A percentile compares a stretch with the other conserved stretches of the same genome.
Evolutionary conservation across 1,284 basidiomycete species (phyloP).

Genomic region (Ceratobasidium sp.): DNA sequence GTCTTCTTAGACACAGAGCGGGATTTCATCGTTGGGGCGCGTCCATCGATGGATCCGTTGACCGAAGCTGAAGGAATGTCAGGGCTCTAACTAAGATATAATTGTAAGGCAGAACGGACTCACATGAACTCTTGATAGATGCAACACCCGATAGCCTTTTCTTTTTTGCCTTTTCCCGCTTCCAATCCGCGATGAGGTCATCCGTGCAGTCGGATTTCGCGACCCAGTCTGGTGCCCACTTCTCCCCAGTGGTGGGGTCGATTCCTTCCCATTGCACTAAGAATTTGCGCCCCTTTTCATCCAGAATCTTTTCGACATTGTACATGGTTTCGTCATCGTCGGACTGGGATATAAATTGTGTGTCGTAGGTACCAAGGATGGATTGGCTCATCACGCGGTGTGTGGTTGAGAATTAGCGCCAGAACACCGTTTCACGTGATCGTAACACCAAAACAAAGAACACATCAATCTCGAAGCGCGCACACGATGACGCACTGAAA

Average conservation of each 20-base stretch:
- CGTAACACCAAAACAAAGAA: background rate
- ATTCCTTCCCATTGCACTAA: slow-evolving; percentile 39
- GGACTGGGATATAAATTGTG: slow-evolving; percentile 35
- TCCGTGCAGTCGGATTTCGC: slow-evolving; percentile 37
- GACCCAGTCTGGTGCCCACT: slow-evolving; percentile 39
- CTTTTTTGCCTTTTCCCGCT: slow-evolving; percentile 31
- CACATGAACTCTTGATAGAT: slow-evolving; percentile 5
- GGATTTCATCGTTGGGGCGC: background rate
- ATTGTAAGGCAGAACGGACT: background rate
- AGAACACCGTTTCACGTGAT: background rate
- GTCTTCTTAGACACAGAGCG: background rate
- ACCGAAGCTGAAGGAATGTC: slow-evolving; percentile 4
- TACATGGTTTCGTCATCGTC: slow-evolving; percentile 36
- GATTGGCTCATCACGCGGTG: slow-evolving; percentile 1
- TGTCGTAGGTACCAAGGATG: slow-evolving; percentile 21
- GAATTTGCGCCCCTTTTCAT: slow-evolving; percentile 31
- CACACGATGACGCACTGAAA: too few species aligned
- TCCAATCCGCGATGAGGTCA: slow-evolving; percentile 39
- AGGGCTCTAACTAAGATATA: background rate
- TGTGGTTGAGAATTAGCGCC: slow-evolving; percentile 8
- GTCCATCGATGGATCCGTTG: background rate
- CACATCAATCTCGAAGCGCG: too few species aligned
- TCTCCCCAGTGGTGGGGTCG: slow-evolving; percentile 28
- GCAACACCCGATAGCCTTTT: background rate
- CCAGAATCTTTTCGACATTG: slow-evolving; percentile 36